A percentile compares a stretch with the other conserved stretches of the same genome.
These are phyloP conservation scores for Colletotrichum lupini DNA, from an alignment of 2,329 filamentous ascomycete genomes.

Conservation along the genomic window DNA sequence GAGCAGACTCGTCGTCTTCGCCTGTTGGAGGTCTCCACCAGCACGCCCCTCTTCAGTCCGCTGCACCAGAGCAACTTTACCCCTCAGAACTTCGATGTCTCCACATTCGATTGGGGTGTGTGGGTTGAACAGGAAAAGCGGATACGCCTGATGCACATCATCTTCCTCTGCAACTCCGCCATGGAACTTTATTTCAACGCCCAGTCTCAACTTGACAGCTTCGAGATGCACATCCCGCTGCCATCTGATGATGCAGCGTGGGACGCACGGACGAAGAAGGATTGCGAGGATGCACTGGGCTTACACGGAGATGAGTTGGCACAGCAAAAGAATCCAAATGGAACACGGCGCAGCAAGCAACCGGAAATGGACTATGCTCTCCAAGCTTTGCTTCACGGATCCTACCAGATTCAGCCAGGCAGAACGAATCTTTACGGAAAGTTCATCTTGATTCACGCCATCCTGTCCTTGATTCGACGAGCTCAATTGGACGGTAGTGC, in stretches of 20 bases:
- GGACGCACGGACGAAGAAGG: conserved; percentile 70
- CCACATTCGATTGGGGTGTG: conserved; percentile 70
- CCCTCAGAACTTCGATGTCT: conserved; percentile 56
- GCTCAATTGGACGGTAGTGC: conserved; percentile 54
- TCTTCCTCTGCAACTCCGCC: conserved; percentile 73
- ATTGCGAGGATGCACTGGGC: conserved; percentile 74
- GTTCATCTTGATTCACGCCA: conserved; percentile 77
- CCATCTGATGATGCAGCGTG: conserved; percentile 80
- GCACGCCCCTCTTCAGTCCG: conserved; percentile 63
- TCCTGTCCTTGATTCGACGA: conserved; percentile 69
- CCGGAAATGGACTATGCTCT: conserved; percentile 72
- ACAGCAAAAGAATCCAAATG: conserved; percentile 66
- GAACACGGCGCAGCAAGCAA: conserved; percentile 73
- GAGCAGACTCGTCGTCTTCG: conserved; percentile 66
- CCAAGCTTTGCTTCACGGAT: conserved; percentile 68
- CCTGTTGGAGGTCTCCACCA: conserved; percentile 64
- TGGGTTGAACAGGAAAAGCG: conserved; percentile 81
- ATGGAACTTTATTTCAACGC: conserved; percentile 79
- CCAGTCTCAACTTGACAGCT: conserved; percentile 69
- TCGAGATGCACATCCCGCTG: conserved; percentile 75
- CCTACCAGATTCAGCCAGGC: conserved; percentile 69
- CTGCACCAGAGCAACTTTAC: conserved; percentile 68
- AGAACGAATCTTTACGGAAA: conserved; percentile 80
- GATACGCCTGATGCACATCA: conserved; percentile 71
- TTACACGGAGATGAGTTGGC: conserved; percentile 68